These are phyloP conservation scores for Moricandia moricandioides DNA, from an alignment of 345 rosid genomes.

Conservation along the genomic window DNA sequence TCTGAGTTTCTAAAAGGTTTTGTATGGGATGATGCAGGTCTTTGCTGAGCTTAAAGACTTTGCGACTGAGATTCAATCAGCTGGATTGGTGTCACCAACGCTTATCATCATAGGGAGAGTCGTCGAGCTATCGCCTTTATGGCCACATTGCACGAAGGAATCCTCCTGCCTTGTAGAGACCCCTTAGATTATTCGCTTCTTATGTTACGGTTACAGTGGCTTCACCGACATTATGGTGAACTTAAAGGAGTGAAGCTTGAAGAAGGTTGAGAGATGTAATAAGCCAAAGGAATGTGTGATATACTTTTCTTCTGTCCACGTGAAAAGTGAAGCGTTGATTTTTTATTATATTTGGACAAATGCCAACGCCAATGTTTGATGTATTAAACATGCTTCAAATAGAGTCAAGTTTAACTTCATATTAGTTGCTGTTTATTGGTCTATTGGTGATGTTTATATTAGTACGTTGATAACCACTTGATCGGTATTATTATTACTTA, in stretches of 20 bases:
- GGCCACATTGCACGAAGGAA: conserved; percentile 52
- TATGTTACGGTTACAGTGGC: neutral
- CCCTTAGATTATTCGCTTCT: conserved; percentile 11
- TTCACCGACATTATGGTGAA: conserved; percentile 12
- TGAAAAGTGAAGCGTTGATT: neutral
- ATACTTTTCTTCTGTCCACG: neutral
- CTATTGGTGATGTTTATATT: neutral
- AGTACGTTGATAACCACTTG: neutral
- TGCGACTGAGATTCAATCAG: conserved; percentile 55
- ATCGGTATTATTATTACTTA: neutral
- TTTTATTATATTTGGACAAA: conserved; percentile 2
- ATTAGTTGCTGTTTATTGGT: neutral
- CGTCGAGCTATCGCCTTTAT: conserved; percentile 82
- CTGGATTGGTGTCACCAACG: conserved; percentile 74
- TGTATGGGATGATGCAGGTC: conserved; percentile 46
- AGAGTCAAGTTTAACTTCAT: neutral
- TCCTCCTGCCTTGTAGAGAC: conserved; percentile 45
- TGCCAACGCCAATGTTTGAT: conserved; percentile 7
- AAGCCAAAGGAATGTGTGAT: neutral
- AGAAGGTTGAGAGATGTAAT: conserved; percentile 16
- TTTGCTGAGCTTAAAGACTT: conserved; percentile 78
- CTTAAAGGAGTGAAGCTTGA: conserved; percentile 15
- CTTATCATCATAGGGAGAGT: conserved; percentile 84
- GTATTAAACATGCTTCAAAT: conserved; percentile 3
- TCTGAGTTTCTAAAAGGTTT: neutral